phyloP scores from a whole-genome alignment of 305 asterid species.

The Fraxinus velutina region DNA sequence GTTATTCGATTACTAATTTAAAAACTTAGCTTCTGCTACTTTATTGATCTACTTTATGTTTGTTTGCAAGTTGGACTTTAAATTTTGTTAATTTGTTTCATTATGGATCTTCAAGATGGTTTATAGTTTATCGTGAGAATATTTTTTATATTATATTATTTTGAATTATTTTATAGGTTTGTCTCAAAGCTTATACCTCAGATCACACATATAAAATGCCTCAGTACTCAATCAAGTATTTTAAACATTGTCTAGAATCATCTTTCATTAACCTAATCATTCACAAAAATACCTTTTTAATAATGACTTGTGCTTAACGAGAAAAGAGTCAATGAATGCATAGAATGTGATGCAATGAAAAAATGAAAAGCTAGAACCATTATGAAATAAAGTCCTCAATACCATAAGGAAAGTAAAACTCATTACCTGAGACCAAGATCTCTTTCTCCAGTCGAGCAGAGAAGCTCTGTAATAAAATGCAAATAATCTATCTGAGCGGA shows the following conservation, averaged over 20 bases:
- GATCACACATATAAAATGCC: neutral
- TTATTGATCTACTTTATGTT: neutral
- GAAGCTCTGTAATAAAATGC: conserved; percentile 58
- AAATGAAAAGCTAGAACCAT: neutral
- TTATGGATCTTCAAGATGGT: neutral
- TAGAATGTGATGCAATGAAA: neutral
- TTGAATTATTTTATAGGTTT: neutral
- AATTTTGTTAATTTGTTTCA: neutral
- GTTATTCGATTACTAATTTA: neutral
- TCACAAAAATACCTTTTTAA: neutral
- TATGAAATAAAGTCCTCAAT: conserved; percentile 12
- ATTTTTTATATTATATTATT: neutral
- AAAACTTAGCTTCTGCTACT: neutral
- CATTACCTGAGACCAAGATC: conserved; percentile 79
- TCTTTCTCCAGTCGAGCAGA: conserved; percentile 91
- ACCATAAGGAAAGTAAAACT: conserved; percentile 15
- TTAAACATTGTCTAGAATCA: neutral
- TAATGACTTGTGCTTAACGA: neutral
- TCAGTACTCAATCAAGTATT: neutral
- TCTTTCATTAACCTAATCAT: conserved; percentile 15
- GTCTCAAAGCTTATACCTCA: neutral
- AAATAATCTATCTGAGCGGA: conserved; percentile 19
- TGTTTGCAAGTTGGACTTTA: neutral
- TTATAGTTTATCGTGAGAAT: neutral
- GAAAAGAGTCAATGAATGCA: neutral